Evolutionary conservation across 2,329 filamentous ascomycete species (phyloP).

Genomic region (Chrysoporthe deuterocubensis): DNA sequence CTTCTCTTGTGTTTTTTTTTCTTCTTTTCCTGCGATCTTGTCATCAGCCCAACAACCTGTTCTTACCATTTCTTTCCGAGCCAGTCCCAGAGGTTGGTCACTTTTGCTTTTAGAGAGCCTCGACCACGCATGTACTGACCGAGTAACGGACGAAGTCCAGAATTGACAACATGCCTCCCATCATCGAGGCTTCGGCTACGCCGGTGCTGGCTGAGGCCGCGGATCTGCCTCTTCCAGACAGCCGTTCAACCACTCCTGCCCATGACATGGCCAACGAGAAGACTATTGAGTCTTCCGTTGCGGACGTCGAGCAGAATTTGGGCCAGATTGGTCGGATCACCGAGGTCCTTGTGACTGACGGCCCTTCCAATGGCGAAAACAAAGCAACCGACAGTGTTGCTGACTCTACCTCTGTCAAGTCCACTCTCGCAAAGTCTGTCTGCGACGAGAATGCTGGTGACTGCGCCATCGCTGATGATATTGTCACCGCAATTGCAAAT

Average conservation of each 20-base stretch:
- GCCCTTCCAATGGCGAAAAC: too few relatives aligned
- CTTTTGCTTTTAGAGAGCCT: background rate
- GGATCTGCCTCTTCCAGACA: constrained; percentile 16
- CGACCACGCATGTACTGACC: background rate
- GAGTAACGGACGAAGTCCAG: too few relatives aligned
- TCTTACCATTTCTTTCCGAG: too few relatives aligned
- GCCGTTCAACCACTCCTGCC: background rate
- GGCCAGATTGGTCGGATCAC: background rate
- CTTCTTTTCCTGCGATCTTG: too few relatives aligned
- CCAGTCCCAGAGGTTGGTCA: background rate
- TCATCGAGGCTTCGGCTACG: background rate
- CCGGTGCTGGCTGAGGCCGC: background rate
- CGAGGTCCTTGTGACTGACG: background rate
- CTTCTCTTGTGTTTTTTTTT: too few relatives aligned
- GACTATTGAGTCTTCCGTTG: background rate
- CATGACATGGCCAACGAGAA: background rate
- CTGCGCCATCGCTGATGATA: background rate
- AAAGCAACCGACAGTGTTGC: background rate
- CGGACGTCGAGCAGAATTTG: background rate
- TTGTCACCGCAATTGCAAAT: background rate
- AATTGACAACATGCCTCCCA: background rate
- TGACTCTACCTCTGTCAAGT: background rate
- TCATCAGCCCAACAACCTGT: too few relatives aligned
- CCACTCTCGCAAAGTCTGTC: background rate
- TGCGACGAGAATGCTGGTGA: background rate